Base-by-base conservation (phyloP, 2,329 filamentous ascomycete genomes). In the Diaporthe caulivora region DNA sequence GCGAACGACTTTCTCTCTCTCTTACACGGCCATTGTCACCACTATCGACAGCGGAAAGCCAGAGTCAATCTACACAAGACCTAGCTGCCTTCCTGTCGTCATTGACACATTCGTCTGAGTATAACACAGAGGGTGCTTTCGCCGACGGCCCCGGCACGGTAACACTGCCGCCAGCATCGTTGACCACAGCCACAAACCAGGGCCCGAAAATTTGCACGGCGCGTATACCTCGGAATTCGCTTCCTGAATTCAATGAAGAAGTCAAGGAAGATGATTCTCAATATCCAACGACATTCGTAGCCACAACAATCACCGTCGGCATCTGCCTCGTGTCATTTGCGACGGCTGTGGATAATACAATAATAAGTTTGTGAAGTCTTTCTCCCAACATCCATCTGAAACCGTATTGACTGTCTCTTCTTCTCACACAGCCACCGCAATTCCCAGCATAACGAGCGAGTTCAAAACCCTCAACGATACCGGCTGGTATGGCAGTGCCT, bases 391-490 rank as follows among this genome's bases (percentile, higher is more conserved):
- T 34, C 34, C 34, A 34, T 34, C 5, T 9, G 9, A 5, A n/a
- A 49, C 0, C 7, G 21, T n/a, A 49, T 2, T 49, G 21, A 49
- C 21, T 1, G 1, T 54, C 24, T 18, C 51, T 29, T 17, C 5
- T 4, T 3, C 0, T 15, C 10, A 29, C 15, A 2, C 8, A 55
- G 53, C 73, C 3, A 77, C 75, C 3, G 53, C 53, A 7, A 55
- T 55, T 21, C 53, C 53, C 2, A 55, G 53, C 29, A 80, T 81
- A 1, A 79, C 76, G 0, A 78, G 77, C 24, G 76, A 78, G 8
- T 79, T 84, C 72, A 80, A 80, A 6, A 84, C 83, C 7, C 82
- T 86, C n/a, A 74, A 70, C 1, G 79, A 82, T 21, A n/a, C 9
- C 44, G 47, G 47, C 47, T 51, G 47, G 47, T 51, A 51, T 17